phyloP scores from a whole-genome alignment of 305 asterid species.

The Euphrasia arctica region DNA sequence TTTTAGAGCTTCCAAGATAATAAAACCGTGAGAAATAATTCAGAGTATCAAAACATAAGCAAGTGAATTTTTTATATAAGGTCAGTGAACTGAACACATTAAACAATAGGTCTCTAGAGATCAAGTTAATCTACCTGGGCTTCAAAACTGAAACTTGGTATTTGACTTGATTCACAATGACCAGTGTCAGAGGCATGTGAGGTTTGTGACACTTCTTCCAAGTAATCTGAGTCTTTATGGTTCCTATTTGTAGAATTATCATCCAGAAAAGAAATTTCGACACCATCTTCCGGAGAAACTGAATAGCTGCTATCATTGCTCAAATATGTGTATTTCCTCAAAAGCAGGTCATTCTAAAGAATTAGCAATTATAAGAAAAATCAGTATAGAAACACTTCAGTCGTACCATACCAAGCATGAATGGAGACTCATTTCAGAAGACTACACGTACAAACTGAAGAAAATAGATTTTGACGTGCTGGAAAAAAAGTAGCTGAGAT shows the following conservation, averaged over 20 bases:
- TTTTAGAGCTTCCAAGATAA: neutral
- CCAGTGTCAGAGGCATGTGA: conserved; percentile 47
- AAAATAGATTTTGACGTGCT: neutral
- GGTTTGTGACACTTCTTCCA: conserved; percentile 42
- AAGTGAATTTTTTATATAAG: neutral
- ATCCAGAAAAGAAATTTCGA: conserved; percentile 63
- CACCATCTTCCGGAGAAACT: conserved; percentile 80
- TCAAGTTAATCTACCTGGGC: conserved; percentile 63
- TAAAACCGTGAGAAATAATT: neutral
- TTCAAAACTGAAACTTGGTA: conserved; percentile 89
- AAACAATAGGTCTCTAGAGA: conserved; percentile 14
- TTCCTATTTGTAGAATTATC: conserved; percentile 38
- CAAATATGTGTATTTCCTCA: conserved; percentile 72
- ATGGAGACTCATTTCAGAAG: conserved; percentile 8
- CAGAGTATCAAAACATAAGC: conserved; percentile 19
- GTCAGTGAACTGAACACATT: neutral
- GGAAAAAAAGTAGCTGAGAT: conserved; percentile 20
- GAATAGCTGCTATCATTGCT: conserved; percentile 88
- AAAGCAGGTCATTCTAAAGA: conserved; percentile 76
- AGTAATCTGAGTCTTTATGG: conserved; percentile 35
- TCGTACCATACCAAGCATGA: conserved; percentile 9
- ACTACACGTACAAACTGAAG: neutral
- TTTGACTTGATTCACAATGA: conserved; percentile 49
- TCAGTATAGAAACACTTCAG: conserved; percentile 23
- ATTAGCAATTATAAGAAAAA: conserved; percentile 27